phyloP scores from a whole-genome alignment of 345 rosid genomes.

The Euphorbia pulcherrima region DNA sequence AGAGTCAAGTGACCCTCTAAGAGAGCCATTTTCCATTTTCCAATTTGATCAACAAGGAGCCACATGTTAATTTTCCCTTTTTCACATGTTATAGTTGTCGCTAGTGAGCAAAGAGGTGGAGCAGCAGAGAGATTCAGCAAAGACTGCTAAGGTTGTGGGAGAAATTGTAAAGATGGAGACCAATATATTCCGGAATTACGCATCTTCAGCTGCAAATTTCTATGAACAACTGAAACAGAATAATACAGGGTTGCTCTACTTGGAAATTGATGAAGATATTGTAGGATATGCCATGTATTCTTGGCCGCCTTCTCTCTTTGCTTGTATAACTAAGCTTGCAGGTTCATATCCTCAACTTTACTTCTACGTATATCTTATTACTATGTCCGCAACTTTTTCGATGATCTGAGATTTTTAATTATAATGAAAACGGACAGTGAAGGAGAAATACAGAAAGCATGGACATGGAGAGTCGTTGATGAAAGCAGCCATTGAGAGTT shows the following conservation, averaged over 20 bases:
- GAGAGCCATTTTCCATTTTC: not conserved
- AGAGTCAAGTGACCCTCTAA: too few species aligned
- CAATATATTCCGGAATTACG: not conserved
- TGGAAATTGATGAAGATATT: not conserved
- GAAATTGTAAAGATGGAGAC: not conserved
- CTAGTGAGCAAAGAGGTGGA: not conserved
- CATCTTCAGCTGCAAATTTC: not conserved
- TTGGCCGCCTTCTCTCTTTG: not conserved
- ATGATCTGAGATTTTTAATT: not conserved
- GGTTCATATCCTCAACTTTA: not conserved
- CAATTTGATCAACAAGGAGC: not conserved
- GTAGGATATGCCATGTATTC: not conserved
- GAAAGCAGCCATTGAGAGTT: constrained; percentile 59
- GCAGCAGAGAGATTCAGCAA: not conserved
- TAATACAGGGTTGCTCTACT: not conserved
- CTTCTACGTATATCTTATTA: not conserved
- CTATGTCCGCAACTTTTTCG: not conserved
- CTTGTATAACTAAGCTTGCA: not conserved
- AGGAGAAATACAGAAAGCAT: constrained; percentile 56
- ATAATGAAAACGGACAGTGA: constrained; percentile 38
- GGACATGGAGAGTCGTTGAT: constrained; percentile 72
- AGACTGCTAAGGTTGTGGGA: not conserved
- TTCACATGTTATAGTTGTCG: not conserved
- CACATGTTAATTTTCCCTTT: too few species aligned
- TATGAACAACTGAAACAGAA: not conserved